Evolutionary conservation across 331 rosid species (phyloP), one percentile per base, ranked within the genome.

Genomic region (Malus hybrid): DNA sequence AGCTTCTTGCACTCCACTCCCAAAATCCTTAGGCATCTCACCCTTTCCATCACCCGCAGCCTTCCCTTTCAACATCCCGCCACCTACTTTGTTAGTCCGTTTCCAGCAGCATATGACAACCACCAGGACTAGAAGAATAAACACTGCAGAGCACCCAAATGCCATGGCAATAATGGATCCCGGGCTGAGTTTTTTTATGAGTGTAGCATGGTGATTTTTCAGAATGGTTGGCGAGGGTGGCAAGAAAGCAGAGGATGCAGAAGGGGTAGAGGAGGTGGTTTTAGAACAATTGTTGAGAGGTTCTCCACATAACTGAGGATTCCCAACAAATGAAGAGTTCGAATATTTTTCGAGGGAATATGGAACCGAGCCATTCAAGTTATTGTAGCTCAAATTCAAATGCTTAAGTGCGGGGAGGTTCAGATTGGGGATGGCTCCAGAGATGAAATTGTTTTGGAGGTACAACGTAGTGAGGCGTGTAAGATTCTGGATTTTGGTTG

Each of bases 361-460:
- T 73, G 97, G 97, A 67, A 91, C 81, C 46, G 93, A 70, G 56
- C 96, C 97, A 69, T 83, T 89, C 36, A 91, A 77, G 69, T 88
- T 82, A 55, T 91, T 91, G 54, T 83, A 65, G 81, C 93, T 88
- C 84, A 91, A 73, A 67, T 91, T 91, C 77, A 91, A 80, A 69
- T 78, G 59, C 69, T 79, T 84, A 67, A 89, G 89, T 22, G 74
- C 79, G 52, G 89, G 90, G 71, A 91, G 86, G 56, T 82, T 82
- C 73, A 89, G 83, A 67, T 81, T 85, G 48, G 97, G 97, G 48
- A 91, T 84, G 63, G 68, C 59, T 27, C 97, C 97, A 8, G 96
- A 88, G 73, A 89, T 74, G 36, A 81, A 79, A 71, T 91, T 89
- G 71, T 86, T 77, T 80, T 89, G 93, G 48, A 91, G 86, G 50